These are phyloP conservation scores for Mayamaea pseudoterrestris DNA, from an alignment of 108 stramenopile species.

Conservation along the genomic window DNA sequence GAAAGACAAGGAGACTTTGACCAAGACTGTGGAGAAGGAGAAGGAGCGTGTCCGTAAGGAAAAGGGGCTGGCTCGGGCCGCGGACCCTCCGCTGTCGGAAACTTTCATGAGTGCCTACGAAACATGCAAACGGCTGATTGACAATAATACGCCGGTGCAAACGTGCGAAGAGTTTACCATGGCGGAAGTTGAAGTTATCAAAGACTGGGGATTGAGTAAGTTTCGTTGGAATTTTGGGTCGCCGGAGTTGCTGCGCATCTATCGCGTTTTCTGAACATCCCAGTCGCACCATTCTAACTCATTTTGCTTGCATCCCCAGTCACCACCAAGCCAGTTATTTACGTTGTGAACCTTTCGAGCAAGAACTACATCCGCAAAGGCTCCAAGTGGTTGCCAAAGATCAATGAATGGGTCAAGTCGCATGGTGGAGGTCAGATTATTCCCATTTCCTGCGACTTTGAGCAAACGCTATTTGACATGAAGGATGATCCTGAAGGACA, in stretches of 20 bases:
- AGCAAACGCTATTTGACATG: conserved; percentile 79
- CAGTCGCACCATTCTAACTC: too few species aligned
- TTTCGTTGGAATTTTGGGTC: neutral
- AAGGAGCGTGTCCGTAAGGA: conserved; percentile 74
- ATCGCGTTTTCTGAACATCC: too few species aligned
- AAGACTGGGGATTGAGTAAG: conserved; percentile 67
- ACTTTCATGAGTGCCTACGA: conserved; percentile 55
- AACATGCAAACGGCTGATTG: conserved; percentile 66
- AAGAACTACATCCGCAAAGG: conserved; percentile 94
- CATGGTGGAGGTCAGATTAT: conserved; percentile 97
- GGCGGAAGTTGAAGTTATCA: conserved; percentile 77
- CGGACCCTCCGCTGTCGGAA: conserved; percentile 57
- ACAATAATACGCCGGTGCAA: conserved; percentile 74
- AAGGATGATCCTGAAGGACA: conserved; percentile 55
- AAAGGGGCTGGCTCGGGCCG: conserved; percentile 56
- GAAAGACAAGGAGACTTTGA: conserved; percentile 79
- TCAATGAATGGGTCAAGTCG: conserved; percentile 87
- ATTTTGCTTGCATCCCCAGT: conserved; percentile 7
- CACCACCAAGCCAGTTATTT: conserved; percentile 98
- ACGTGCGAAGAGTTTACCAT: conserved; percentile 68
- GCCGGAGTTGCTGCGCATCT: too few species aligned
- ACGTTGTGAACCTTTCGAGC: conserved; percentile 92
- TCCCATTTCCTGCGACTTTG: conserved; percentile 97
- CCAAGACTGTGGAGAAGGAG: conserved; percentile 51
- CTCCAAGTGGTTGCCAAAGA: conserved; percentile 91